Conservation (phyloP, 164 flowering plant species). For the Santalum album region DNA sequence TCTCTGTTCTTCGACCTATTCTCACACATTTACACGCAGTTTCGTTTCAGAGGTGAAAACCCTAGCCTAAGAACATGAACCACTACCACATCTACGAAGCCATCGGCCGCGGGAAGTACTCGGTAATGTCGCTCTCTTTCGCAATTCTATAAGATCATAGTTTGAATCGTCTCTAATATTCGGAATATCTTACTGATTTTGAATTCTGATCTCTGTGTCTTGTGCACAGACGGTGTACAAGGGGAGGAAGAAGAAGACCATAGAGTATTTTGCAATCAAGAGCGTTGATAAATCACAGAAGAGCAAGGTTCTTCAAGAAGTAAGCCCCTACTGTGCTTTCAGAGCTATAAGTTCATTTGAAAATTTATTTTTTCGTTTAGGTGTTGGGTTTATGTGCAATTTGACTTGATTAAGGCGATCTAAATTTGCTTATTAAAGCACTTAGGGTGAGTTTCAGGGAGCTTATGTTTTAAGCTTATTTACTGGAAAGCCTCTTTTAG, state of each 20-base stretch:
- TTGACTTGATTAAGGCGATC: too few relatives aligned
- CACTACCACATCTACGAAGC: conserved; percentile 84
- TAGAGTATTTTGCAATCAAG: conserved; percentile 87
- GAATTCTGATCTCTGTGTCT: neutral
- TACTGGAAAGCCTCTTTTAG: too few relatives aligned
- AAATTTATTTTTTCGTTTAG: too few relatives aligned
- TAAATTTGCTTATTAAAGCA: too few relatives aligned
- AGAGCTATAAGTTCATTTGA: neutral
- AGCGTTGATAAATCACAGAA: conserved; percentile 91
- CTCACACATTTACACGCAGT: neutral
- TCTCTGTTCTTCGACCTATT: neutral
- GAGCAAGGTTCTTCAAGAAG: conserved; percentile 90
- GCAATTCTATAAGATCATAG: too few relatives aligned
- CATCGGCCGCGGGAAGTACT: conserved; percentile 77
- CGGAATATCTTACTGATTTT: neutral
- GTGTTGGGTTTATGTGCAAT: neutral
- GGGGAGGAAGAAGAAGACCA: conserved; percentile 95
- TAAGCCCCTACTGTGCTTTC: conserved; percentile 19
- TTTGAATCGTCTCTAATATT: neutral
- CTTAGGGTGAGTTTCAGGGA: too few relatives aligned
- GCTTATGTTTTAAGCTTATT: too few relatives aligned
- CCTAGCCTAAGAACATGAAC: conserved; percentile 36
- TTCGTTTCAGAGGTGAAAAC: neutral
- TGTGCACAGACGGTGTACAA: conserved; percentile 74
- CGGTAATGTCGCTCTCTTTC: conserved; percentile 32